These are phyloP conservation scores for Pugionium dolabratum DNA, from an alignment of 345 rosid genomes.

Conservation along the genomic window DNA sequence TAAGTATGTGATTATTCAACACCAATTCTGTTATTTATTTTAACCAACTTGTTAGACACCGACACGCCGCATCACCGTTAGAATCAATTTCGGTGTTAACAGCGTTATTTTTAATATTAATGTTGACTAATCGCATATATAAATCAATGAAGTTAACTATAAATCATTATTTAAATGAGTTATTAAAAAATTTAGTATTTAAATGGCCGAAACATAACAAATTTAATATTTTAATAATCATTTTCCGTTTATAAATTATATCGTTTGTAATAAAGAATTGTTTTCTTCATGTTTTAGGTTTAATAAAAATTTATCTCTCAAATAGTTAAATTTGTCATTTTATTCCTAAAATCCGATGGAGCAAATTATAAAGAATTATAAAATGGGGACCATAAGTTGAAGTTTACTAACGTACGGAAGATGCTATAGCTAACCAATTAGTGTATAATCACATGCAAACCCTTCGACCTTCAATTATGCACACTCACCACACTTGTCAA, in stretches of 20 bases:
- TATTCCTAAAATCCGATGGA: constrained; percentile 24
- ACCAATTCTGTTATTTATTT: no score
- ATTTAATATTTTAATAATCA: no score
- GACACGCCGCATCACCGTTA: no score
- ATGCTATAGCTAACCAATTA: constrained; percentile 44
- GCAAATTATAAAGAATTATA: constrained; percentile 7
- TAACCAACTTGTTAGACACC: no score
- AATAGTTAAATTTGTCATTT: constrained; percentile 34
- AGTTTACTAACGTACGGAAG: constrained; percentile 42
- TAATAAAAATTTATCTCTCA: constrained; percentile 7
- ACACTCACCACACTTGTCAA: constrained; percentile 26
- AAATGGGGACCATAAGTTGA: constrained; percentile 30
- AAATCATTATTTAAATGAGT: no score
- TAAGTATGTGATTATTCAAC: no score
- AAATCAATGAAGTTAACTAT: no score
- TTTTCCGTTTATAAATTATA: background rate
- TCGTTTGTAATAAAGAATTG: constrained; percentile 21
- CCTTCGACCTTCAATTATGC: constrained; percentile 29
- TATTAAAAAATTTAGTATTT: no score
- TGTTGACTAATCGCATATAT: no score
- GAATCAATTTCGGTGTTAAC: no score
- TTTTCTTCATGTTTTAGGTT: constrained; percentile 2
- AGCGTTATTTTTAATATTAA: no score
- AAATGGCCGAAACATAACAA: no score
- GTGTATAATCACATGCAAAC: constrained; percentile 41